A percentile compares a stretch with the other conserved stretches of the same genome.
Conservation (phyloP, 441 rosid species). For the Oxalis stricta region DNA sequence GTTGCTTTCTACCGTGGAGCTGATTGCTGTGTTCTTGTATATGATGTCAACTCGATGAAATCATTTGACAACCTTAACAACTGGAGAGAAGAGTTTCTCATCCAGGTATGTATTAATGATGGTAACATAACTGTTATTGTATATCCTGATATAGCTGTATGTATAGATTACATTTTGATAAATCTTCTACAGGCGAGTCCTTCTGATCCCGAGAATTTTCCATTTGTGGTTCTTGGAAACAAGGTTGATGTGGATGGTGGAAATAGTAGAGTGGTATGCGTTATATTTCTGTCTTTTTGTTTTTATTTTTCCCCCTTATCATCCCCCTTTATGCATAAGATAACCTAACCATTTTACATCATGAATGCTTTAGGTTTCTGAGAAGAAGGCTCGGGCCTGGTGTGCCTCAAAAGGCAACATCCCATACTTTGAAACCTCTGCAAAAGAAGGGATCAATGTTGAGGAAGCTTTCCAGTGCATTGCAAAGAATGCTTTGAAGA, state of each 20-base stretch:
- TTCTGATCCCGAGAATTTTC: conserved; percentile 68
- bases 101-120: conserved; percentile 46
- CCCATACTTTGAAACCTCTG: conserved; percentile 96
- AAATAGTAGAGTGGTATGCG: conserved; percentile 60
- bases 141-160: too few relatives aligned
- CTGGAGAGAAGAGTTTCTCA: conserved; percentile 73
- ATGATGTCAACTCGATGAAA: conserved; percentile 66
- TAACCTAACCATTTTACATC: not conserved
- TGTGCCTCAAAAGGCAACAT: conserved; percentile 96
- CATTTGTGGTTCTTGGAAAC: conserved; percentile 62
- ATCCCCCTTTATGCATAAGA: not conserved
- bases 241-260: conserved; percentile 69
- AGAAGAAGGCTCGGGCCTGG: conserved; percentile 94
- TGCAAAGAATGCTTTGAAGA: conserved; percentile 86
- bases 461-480: conserved; percentile 97
- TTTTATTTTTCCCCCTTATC: not conserved
- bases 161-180: not conserved
- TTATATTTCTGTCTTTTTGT: not conserved
- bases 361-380: conserved; percentile 51
- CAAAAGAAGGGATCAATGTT: conserved; percentile 89
- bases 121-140: too few relatives aligned
- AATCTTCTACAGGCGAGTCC: conserved; percentile 53
- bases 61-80: conserved; percentile 68
- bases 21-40: conserved; percentile 73
- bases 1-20: conserved; percentile 74